Evolutionary conservation across 2,329 filamentous ascomycete genomes (phyloP).

Genomic region (Phialocephala subalpina): DNA sequence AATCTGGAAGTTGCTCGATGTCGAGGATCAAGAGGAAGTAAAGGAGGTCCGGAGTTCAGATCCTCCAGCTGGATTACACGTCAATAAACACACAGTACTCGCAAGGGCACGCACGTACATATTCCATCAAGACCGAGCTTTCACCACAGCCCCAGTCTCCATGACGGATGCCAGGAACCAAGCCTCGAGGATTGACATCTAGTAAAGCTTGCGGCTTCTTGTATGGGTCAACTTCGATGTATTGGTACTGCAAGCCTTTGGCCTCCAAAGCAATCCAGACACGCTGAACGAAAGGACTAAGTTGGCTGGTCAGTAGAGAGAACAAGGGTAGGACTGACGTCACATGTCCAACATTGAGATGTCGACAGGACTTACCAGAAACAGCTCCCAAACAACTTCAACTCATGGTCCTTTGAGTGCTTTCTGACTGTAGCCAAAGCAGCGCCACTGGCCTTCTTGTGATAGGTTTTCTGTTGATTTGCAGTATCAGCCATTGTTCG

Average conservation of each 20-base stretch:
- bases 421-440: slow-evolving; percentile 74
- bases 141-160: slow-evolving; percentile 86
- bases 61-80: slow-evolving; percentile 71
- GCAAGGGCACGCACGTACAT: slow-evolving; percentile 56
- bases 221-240: slow-evolving; percentile 85
- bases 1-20: slow-evolving; percentile 77
- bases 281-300: slow-evolving; percentile 80
- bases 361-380: slow-evolving; percentile 70
- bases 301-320: slow-evolving; percentile 21
- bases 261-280: slow-evolving; percentile 89
- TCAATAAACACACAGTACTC: neutral
- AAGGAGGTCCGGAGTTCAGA: slow-evolving; percentile 62
- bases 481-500: slow-evolving; percentile 50
- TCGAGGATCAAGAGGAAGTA: slow-evolving; percentile 73
- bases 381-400: slow-evolving; percentile 84
- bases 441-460: slow-evolving; percentile 75
- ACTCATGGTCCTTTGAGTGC: slow-evolving; percentile 72
- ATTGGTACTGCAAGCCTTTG: slow-evolving; percentile 82
- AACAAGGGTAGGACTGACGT: slow-evolving; percentile 24
- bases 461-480: slow-evolving; percentile 71
- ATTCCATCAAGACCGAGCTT: slow-evolving; percentile 85
- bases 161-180: slow-evolving; percentile 80
- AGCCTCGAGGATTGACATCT: slow-evolving; percentile 77
- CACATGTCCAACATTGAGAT: slow-evolving; percentile 10
- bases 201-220: slow-evolving; percentile 74